A percentile compares a stretch with the other conserved stretches of the same genome.
Conservation (phyloP, 148 eudicot genomes). For the Rhododendron kiyosumense region DNA sequence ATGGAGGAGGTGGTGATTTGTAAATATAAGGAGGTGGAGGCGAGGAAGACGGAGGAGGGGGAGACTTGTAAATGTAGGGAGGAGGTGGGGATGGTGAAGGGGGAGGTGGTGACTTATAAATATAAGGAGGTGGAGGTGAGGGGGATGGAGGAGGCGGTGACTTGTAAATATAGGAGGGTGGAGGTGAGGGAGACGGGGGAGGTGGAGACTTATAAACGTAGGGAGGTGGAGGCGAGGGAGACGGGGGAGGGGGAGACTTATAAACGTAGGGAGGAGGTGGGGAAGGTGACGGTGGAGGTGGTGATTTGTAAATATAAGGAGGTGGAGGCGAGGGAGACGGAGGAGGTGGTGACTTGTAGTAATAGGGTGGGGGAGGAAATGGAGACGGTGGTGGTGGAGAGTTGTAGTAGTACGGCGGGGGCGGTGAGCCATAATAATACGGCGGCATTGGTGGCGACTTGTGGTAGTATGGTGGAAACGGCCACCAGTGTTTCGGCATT, state of each 20-base stretch:
- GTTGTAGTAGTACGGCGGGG: not conserved
- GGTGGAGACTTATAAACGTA: not conserved
- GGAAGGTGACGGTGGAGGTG: not conserved
- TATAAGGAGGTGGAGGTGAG: not conserved
- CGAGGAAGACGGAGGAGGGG: too few species aligned
- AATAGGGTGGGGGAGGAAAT: not conserved
- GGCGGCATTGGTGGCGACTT: slow-evolving; percentile 7
- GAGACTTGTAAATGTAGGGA: too few species aligned
- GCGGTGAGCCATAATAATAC: slow-evolving; percentile 1
- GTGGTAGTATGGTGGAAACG: not conserved
- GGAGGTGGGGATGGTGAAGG: too few species aligned
- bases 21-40: too few species aligned
- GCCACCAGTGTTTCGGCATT: not conserved
- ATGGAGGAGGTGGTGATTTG: too few species aligned
- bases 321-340: not conserved
- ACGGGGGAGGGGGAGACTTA: slow-evolving; percentile 11
- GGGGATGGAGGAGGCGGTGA: not conserved
- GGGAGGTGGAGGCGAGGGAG: not conserved
- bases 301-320: not conserved
- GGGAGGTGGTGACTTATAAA: too few species aligned
- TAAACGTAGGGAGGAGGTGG: not conserved
- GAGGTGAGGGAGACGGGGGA: not conserved
- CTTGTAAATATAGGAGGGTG: not conserved
- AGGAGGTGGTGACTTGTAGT: slow-evolving; percentile 1
- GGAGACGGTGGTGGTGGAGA: slow-evolving; percentile 13